These are phyloP conservation scores for Skeletonema costatum DNA, from an alignment of 108 stramenopile genomes.

Conservation along the genomic window DNA sequence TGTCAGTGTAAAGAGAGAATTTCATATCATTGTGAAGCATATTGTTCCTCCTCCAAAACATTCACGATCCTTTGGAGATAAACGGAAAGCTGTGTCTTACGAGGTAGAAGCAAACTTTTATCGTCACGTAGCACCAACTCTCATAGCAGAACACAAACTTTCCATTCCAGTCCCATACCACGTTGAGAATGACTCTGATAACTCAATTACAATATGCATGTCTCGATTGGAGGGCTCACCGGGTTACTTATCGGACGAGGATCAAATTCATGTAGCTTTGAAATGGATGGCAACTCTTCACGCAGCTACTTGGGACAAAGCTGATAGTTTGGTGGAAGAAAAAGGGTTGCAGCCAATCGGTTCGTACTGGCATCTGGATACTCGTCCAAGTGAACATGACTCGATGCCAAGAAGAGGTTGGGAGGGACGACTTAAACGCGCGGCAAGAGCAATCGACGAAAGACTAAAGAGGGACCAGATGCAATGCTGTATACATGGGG, in stretches of 20 bases:
- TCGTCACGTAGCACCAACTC: conserved; percentile 28
- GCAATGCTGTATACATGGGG: conserved; percentile 77
- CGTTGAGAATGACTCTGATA: conserved; percentile 44
- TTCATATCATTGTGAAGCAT: conserved; percentile 58
- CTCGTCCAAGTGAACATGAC: conserved; percentile 72
- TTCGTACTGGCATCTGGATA: conserved; percentile 80
- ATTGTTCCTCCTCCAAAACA: conserved; percentile 42
- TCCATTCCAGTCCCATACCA: conserved; percentile 45
- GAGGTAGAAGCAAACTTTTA: conserved; percentile 77
- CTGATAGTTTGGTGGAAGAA: conserved; percentile 28
- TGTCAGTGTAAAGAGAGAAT: conserved; percentile 12
- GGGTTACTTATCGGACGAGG: background rate
- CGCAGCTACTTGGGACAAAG: conserved; percentile 59
- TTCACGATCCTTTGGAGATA: conserved; percentile 56
- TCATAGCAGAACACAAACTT: conserved; percentile 22
- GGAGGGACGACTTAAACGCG: conserved; percentile 70
- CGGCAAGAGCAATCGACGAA: conserved; percentile 70
- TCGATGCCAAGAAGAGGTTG: conserved; percentile 63
- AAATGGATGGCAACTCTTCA: conserved; percentile 75
- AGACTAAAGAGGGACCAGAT: conserved; percentile 61
- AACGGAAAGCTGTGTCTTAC: conserved; percentile 67
- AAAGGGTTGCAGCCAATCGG: conserved; percentile 55
- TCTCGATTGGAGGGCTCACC: conserved; percentile 31
- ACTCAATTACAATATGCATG: conserved; percentile 50
- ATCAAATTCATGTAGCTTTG: conserved; percentile 18